Percentiles rank a stretch among this genome's conserved stretches.
phyloP scores from a whole-genome alignment of 1,284 basidiomycete genomes.

The Ganoderma multipileum region DNA sequence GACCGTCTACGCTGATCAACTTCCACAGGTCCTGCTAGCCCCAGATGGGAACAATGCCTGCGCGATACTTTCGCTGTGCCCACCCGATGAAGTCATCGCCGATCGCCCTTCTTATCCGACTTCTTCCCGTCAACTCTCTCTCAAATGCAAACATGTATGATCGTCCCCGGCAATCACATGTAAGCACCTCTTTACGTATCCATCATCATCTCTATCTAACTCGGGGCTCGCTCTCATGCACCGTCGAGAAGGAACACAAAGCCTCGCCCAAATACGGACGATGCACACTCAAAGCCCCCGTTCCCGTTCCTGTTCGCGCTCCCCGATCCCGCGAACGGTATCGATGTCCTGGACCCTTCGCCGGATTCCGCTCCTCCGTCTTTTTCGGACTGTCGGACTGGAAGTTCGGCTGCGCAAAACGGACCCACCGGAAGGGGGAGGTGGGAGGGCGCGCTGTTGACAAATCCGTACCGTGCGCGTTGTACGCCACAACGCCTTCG shows the following conservation, averaged over 20 bases:
- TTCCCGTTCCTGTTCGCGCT: too few species aligned
- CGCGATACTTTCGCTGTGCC: not conserved
- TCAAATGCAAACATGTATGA: not conserved
- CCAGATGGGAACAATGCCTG: not conserved
- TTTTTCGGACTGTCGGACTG: not conserved
- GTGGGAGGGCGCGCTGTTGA: not conserved
- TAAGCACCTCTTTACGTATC: slow-evolving; percentile 2
- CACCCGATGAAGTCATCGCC: slow-evolving; percentile 5
- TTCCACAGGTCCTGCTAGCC: not conserved
- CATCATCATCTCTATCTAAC: not conserved
- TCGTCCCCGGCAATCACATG: slow-evolving; percentile 4
- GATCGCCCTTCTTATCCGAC: not conserved
- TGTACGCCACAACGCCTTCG: not conserved
- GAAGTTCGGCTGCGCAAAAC: not conserved
- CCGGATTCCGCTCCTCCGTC: not conserved
- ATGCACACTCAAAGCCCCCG: not conserved
- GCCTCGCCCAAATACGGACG: slow-evolving; percentile 3
- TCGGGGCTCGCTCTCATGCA: not conserved
- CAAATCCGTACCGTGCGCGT: not conserved
- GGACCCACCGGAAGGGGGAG: not conserved
- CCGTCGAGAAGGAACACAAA: not conserved
- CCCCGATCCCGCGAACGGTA: slow-evolving; percentile 1
- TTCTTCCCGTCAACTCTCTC: not conserved
- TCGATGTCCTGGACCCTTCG: not conserved
- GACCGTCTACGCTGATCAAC: not conserved